Evolutionary conservation across 2,329 filamentous ascomycete genomes (phyloP).

Genomic region (Chaetomiaceae sp.): DNA sequence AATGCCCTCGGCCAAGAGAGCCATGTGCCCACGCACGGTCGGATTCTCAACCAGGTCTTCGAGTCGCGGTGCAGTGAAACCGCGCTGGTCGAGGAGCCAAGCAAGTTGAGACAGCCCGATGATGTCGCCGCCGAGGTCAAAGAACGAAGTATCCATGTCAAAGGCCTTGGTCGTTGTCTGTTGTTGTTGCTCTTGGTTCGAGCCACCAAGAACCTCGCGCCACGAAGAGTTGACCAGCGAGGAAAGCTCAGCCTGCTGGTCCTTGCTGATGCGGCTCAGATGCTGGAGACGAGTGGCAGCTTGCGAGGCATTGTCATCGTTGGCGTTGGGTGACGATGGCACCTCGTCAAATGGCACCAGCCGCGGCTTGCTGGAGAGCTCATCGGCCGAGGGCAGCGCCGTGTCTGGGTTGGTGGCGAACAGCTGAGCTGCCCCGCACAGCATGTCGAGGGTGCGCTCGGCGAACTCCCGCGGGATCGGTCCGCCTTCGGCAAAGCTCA

Average conservation of each 20-base stretch:
- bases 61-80: constrained; percentile 5
- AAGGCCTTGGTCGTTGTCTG: not conserved
- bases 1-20: constrained; percentile 9
- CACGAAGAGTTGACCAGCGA: constrained; percentile 14
- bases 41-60: constrained; percentile 21
- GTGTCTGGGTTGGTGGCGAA: constrained; percentile 19
- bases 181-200: not conserved
- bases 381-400: constrained; percentile 4
- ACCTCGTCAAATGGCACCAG: constrained; percentile 15
- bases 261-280: constrained; percentile 8
- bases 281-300: not conserved
- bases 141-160: constrained; percentile 21
- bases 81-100: constrained; percentile 15
- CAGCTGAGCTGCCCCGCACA: constrained; percentile 18
- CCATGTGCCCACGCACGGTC: constrained; percentile 23
- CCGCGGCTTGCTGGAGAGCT: not conserved
- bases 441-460: constrained; percentile 19
- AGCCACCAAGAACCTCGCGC: constrained; percentile 17
- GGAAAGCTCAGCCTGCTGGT: constrained; percentile 7
- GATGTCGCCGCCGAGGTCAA: constrained; percentile 24
- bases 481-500: constrained; percentile 23
- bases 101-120: constrained; percentile 32
- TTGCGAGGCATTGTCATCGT: not conserved
- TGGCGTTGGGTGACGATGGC: not conserved
- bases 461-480: constrained; percentile 20